A percentile compares a stretch with the other conserved stretches of the same genome.
Conservation (phyloP, 805 yeast genomes). For the Priceomyces carsonii region DNA sequence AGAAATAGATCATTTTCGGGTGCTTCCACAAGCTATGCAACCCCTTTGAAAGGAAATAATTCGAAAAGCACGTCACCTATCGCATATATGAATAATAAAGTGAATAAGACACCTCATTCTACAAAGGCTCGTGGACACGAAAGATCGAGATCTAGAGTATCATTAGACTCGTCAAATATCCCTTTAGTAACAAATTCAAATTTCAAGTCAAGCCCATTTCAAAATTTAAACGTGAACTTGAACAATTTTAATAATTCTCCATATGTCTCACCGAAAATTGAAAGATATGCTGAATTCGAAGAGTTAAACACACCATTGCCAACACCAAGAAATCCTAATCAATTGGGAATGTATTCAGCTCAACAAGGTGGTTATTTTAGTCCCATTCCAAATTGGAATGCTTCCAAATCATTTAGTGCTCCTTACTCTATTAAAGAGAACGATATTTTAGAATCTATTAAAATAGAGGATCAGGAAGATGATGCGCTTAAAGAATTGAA, state of each 20-base stretch:
- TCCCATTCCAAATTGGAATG: conserved; percentile 10
- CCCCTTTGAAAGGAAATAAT: conserved; percentile 33
- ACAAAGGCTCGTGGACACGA: conserved; percentile 32
- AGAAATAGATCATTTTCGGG: conserved; percentile 37
- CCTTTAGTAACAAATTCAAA: conserved; percentile 13
- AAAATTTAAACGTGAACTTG: conserved; percentile 10
- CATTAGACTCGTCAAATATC: conserved; percentile 31
- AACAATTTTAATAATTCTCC: conserved; percentile 35
- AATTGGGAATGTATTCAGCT: background rate
- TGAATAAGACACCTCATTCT: conserved; percentile 38
- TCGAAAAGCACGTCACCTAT: conserved; percentile 21
- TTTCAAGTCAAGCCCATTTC: conserved; percentile 9
- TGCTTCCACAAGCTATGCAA: conserved; percentile 25
- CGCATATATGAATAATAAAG: conserved; percentile 21
- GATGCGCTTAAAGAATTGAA: conserved; percentile 43
- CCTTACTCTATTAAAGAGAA: conserved; percentile 20
- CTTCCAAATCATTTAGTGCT: conserved; percentile 1
- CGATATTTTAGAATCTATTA: conserved; percentile 32
- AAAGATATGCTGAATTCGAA: conserved; percentile 17
- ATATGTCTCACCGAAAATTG: conserved; percentile 25
- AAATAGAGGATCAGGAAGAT: conserved; percentile 41
- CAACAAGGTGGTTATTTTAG: conserved; percentile 13
- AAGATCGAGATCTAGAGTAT: conserved; percentile 41
- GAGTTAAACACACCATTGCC: conserved; percentile 16
- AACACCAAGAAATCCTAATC: conserved; percentile 13